Base-by-base conservation (phyloP, 1,284 basidiomycete genomes). In the Golubevia pallescens region DNA sequence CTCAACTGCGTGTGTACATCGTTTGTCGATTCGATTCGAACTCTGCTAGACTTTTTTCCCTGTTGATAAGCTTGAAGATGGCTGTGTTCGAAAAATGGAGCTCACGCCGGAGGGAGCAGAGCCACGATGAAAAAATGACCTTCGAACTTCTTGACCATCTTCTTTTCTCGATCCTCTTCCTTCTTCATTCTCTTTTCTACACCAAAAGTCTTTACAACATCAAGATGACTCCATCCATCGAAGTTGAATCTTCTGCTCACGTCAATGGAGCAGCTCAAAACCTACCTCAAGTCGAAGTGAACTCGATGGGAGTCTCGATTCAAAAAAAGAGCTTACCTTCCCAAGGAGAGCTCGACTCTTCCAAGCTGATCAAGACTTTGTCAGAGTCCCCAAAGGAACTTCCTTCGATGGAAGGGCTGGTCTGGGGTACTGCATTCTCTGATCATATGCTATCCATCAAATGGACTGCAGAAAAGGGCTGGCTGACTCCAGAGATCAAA, bases 401-500 rank as follows among this genome's bases (percentile, higher is more conserved):
- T 24, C 73, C 73, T 5, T 64, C 65, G 10, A 56, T 65, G 2
- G 42, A 61, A 16, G 23, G 62, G 4, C 73, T 85, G 53, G 75
- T 82, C 14, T 85, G 84, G 62, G 83, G 83, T 38, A 70, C 75
- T 56, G 74, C 73, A 62, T 85, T 85, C 57, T 69, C 78, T 20
- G 77, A 84, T 67, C 83, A 85, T 66, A 85, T 85, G 83, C 71
- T 85, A 55, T 67, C 70, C 32, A 60, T 82, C 10, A 66, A 71
- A 6, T 85, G 83, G 83, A 81, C 73, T 59, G 65, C 64, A 51
- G 60, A 62, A 13, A 68, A 66, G 19, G 83, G 83, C 32, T 85
- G 83, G 83, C 75, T 70, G 24, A 67, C 75, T 10, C 83, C 83
- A 42, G 69, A 71, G 34, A 84, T 85, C 63, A 69, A 81, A 58